Percentiles rank a stretch among this genome's conserved stretches.
phyloP scores from a whole-genome alignment of 129 eudicot species.

The Cynara cardunculus region DNA sequence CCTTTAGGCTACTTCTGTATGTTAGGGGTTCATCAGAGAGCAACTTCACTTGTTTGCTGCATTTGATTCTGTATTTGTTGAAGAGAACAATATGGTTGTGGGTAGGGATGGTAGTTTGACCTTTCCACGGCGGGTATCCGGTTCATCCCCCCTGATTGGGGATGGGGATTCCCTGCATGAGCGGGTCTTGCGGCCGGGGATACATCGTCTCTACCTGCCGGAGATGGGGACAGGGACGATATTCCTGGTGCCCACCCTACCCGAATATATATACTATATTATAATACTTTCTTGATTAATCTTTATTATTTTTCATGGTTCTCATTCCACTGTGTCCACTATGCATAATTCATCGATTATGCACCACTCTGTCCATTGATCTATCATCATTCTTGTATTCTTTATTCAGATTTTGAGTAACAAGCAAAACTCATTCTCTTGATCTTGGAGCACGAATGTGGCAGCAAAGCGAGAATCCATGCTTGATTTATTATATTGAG shows the following conservation, averaged over 20 bases:
- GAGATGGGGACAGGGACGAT: too few species aligned
- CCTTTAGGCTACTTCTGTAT: neutral
- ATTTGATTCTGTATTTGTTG: neutral
- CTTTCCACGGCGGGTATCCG: neutral
- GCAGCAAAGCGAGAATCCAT: too few species aligned
- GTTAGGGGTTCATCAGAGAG: neutral
- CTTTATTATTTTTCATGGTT: neutral
- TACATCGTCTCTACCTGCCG: neutral
- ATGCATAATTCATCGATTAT: neutral
- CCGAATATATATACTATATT: neutral
- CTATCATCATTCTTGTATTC: neutral
- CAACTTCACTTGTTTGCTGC: neutral
- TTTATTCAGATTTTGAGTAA: neutral
- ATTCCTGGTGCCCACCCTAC: neutral
- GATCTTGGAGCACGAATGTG: neutral
- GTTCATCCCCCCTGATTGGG: neutral
- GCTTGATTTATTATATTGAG: too few species aligned
- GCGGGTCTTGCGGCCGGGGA: neutral
- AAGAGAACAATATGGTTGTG: neutral
- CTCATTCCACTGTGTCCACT: neutral
- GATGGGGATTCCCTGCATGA: neutral
- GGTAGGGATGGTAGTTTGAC: neutral
- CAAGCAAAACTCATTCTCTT: neutral
- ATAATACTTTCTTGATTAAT: neutral
- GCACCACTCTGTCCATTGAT: neutral